Base-by-base conservation (phyloP, 2,329 filamentous ascomycete species). In the Fusarium palustre region DNA sequence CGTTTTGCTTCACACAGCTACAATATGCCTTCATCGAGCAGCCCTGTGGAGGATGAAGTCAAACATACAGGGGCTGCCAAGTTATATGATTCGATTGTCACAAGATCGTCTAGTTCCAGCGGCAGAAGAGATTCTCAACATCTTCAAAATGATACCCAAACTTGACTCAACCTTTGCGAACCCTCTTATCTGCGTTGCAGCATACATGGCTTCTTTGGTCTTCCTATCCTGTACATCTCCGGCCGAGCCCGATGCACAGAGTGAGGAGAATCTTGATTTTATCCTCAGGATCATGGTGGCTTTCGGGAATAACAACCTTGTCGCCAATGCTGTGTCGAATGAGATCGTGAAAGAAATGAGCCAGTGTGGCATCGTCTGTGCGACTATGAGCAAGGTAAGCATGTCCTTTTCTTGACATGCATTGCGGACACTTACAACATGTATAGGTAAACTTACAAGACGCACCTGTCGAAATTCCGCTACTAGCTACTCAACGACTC, bases 21-120 rank as follows among this genome's bases (percentile, higher is more conserved):
- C 53, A 2, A 64, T 64, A 7, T 59, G 61, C 24, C 59, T 64
- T n/a, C 61, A 64, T 10, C 39, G 61, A n/a, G 59, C 61, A 16
- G 59, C 61, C 9, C 7, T 64, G 9, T 64, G 60, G 60, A 64
- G 31, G 38, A 64, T 64, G 60, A 64, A 64, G 11, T 57, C 38
- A 0, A 64, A 64, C 11, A 16, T 64, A 10, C 33, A 50, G 9
- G 43, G 43, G 5, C 15, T 49, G 2, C 50, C 60, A 10, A 41
- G 28, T 43, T 64, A 64, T 18, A n/a, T 45, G 59, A 64, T 64
- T 11, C 50, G 60, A 1, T 15, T 64, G 12, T 58, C 60, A 3
- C 60, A 50, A 58, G 59, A 64, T 22, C 60, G 59, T 18, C 18
- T 64, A 13, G 15, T 58, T 16, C 60, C 60, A 12, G 59, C 60